These are phyloP conservation scores for Discostella stelligera DNA, from an alignment of 352 stramenopile genomes.

Conservation along the genomic window DNA sequence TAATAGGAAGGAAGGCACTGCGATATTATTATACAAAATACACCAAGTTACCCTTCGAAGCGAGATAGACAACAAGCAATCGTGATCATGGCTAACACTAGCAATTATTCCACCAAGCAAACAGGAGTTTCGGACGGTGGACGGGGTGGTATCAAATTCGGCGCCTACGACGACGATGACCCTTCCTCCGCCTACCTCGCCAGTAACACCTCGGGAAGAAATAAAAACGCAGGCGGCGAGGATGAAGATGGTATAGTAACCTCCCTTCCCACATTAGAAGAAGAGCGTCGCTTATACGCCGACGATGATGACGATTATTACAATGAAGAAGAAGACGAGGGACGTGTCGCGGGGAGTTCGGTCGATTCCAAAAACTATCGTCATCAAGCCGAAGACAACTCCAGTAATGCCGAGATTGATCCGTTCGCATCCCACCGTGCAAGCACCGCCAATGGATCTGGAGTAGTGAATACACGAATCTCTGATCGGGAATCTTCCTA, in stretches of 20 bases:
- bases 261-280: constrained; percentile 62
- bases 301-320: constrained; percentile 25
- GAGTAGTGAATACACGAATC: constrained; percentile 92
- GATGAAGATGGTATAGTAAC: constrained; percentile 51
- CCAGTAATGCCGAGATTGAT: no score
- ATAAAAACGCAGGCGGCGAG: no score
- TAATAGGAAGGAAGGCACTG: no score
- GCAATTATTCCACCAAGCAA: no score
- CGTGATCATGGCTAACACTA: no score
- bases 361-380: background rate
- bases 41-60: no score
- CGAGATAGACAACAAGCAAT: no score
- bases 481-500: constrained; percentile 91
- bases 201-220: background rate
- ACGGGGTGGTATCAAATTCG: constrained; percentile 61
- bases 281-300: constrained; percentile 58
- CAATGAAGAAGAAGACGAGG: constrained; percentile 69
- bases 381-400: no score
- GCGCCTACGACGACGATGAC: constrained; percentile 54
- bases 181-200: constrained; percentile 20
- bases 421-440: no score
- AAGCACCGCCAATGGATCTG: constrained; percentile 82
- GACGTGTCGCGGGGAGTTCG: constrained; percentile 23
- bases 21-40: no score
- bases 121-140: constrained; percentile 36